Base-by-base conservation (phyloP, 352 stramenopile species). In the Pythium pyrilobum region DNA sequence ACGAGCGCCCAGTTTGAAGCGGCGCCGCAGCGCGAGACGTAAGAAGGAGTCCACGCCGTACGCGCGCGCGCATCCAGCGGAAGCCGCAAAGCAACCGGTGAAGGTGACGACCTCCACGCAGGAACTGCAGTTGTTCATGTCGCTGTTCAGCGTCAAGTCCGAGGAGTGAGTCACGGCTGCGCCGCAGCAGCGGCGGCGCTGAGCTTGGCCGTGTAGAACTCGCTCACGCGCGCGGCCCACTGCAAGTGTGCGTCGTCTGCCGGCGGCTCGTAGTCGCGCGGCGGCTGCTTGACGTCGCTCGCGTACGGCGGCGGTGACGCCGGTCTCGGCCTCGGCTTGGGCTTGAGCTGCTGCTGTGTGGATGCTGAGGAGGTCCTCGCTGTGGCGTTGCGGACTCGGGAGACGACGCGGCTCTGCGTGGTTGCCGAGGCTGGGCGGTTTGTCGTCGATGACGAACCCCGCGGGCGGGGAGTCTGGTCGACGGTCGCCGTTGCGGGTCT, bases 191-290 rank as follows among this genome's bases (percentile, higher is more conserved):
- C 41, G 0, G 41, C 25, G 24, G 31, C 39, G 8, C 49, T 37
- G 42, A 46, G 49, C 11, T 54, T 43, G 24, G 52, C 59, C 20
- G 58, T 70, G 69, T 87, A 89, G 38, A 84, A 63, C 18, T 76
- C 69, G 40, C 73, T 71, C 42, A 86, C 71, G 45, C 75, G 73
- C 34, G 69, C 63, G 1, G 77, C 75, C 77, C 77, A 89, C 34
- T 66, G 69, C 46, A 85, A 38, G 47, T 87, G 73, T 43, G 80
- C 65, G 23, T 64, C 55, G 40, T 59, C 59, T 4, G 25, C 50
- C 0, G 51, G 49, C 5, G 60, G 57, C 37, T 66, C 59, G 12
- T 57, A 57, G 43, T 61, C 32, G 18, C 48, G 38, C 15, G 24
- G 41, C 10, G 36, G 41, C 31, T 56, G 52, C 33, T 31, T 51